Evolutionary conservation across 345 rosid genomes (phyloP).

Genomic region (Eutrema japonicum): DNA sequence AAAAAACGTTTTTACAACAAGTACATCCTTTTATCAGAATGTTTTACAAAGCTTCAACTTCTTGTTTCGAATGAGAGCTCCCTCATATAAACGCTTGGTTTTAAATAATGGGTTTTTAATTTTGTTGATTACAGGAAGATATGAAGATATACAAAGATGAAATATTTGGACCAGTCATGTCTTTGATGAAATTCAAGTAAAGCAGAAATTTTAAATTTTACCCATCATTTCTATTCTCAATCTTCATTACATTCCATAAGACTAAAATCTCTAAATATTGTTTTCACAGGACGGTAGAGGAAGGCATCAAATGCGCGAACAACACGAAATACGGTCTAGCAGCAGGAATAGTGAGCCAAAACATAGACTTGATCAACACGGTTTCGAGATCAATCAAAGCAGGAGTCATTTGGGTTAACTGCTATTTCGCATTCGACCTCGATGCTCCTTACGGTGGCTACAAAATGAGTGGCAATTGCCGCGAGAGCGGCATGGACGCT

Average conservation of each 20-base stretch:
- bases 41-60: too few relatives aligned
- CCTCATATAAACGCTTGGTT: neutral
- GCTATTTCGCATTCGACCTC: slow-evolving; percentile 63
- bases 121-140: slow-evolving; percentile 54
- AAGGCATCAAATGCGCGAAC: slow-evolving; percentile 68
- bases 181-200: slow-evolving; percentile 78
- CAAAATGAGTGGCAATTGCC: slow-evolving; percentile 74
- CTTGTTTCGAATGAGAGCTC: too few relatives aligned
- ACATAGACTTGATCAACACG: slow-evolving; percentile 65
- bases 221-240: neutral
- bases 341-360: slow-evolving; percentile 70
- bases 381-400: slow-evolving; percentile 77
- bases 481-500: slow-evolving; percentile 66
- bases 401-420: slow-evolving; percentile 70
- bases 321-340: slow-evolving; percentile 75
- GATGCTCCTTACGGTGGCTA: slow-evolving; percentile 77
- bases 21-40: too few relatives aligned
- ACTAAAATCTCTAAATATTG: neutral
- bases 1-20: too few relatives aligned
- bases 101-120: slow-evolving; percentile 5
- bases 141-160: slow-evolving; percentile 72
- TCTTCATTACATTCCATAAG: neutral
- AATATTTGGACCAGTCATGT: slow-evolving; percentile 84
- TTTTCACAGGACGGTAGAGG: slow-evolving; percentile 65
- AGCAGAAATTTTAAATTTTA: neutral